These are phyloP conservation scores for Drechslerella coelobrocha DNA, from an alignment of 2,329 filamentous ascomycete genomes.

Conservation along the genomic window DNA sequence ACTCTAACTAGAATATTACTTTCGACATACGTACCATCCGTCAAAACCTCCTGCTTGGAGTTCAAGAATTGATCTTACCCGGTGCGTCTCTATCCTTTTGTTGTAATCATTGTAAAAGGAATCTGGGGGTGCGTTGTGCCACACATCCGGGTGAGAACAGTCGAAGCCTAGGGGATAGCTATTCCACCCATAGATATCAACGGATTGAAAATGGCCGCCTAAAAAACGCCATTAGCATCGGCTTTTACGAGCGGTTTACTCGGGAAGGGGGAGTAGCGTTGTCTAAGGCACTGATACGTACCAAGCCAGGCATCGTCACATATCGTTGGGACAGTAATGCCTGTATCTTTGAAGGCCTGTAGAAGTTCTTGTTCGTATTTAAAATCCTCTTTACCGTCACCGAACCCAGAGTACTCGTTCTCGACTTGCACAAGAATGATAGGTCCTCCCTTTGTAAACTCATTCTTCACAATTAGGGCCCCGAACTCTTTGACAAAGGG, in stretches of 20 bases:
- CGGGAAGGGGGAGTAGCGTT: too few species aligned
- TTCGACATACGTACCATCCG: slow-evolving; percentile 64
- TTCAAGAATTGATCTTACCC: slow-evolving; percentile 56
- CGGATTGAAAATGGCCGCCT: slow-evolving; percentile 40
- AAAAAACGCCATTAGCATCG: background rate
- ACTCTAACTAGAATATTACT: background rate
- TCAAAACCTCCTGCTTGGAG: slow-evolving; percentile 77
- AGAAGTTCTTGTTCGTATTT: slow-evolving; percentile 35
- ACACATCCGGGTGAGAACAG: slow-evolving; percentile 35
- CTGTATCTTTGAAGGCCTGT: slow-evolving; percentile 30
- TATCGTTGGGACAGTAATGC: slow-evolving; percentile 38
- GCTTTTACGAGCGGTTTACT: background rate
- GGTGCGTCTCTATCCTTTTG: slow-evolving; percentile 26
- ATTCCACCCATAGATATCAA: slow-evolving; percentile 48
- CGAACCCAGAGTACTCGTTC: slow-evolving; percentile 67
- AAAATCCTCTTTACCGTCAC: slow-evolving; percentile 38
- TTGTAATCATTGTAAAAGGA: slow-evolving; percentile 43
- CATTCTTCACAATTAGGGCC: slow-evolving; percentile 62
- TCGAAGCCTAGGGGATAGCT: slow-evolving; percentile 43
- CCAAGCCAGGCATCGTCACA: slow-evolving; percentile 46
- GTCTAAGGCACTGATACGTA: background rate
- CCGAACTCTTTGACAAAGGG: slow-evolving; percentile 62
- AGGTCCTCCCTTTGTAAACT: slow-evolving; percentile 64
- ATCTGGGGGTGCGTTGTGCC: slow-evolving; percentile 39
- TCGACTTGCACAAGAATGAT: slow-evolving; percentile 74